Conservation (phyloP, 371 early-diverging fungal genomes). For the Dipsacomyces acuminosporus region DNA sequence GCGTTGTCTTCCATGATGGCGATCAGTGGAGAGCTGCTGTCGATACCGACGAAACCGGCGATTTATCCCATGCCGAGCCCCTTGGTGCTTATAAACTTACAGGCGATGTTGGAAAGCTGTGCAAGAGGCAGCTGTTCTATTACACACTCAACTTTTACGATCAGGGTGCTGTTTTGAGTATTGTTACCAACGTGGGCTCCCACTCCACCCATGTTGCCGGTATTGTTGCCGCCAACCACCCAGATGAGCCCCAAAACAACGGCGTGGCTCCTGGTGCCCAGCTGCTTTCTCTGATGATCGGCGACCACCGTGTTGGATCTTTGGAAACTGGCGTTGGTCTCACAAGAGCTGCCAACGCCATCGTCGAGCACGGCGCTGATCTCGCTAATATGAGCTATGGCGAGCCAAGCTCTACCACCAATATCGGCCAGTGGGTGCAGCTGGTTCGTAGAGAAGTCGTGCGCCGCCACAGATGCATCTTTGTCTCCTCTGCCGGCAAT, state of each 20-base stretch:
- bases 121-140: conserved; percentile 67
- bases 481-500: conserved; percentile 90
- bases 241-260: conserved; percentile 76
- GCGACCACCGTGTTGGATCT: conserved; percentile 78
- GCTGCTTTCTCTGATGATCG: conserved; percentile 89
- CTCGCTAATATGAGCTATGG: conserved; percentile 97
- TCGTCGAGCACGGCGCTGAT: conserved; percentile 71
- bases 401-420: conserved; percentile 69
- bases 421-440: conserved; percentile 76
- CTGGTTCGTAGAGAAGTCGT: conserved; percentile 76
- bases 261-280: conserved; percentile 93
- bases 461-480: conserved; percentile 73
- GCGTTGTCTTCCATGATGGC: conserved; percentile 86
- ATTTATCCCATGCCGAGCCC: conserved; percentile 59
- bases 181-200: conserved; percentile 76
- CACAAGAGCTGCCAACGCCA: conserved; percentile 76
- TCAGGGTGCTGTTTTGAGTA: conserved; percentile 68
- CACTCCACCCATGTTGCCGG: conserved; percentile 96
- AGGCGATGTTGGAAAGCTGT: conserved; percentile 67
- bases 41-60: conserved; percentile 74
- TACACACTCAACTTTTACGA: conserved; percentile 91
- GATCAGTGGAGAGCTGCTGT: conserved; percentile 79
- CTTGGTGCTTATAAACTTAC: conserved; percentile 77
- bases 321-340: conserved; percentile 88
- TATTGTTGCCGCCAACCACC: conserved; percentile 75